A percentile compares a stretch with the other conserved stretches of the same genome.
Conservation (phyloP, 176 grass and related monocot species). For the Aegilops bicornis region DNA sequence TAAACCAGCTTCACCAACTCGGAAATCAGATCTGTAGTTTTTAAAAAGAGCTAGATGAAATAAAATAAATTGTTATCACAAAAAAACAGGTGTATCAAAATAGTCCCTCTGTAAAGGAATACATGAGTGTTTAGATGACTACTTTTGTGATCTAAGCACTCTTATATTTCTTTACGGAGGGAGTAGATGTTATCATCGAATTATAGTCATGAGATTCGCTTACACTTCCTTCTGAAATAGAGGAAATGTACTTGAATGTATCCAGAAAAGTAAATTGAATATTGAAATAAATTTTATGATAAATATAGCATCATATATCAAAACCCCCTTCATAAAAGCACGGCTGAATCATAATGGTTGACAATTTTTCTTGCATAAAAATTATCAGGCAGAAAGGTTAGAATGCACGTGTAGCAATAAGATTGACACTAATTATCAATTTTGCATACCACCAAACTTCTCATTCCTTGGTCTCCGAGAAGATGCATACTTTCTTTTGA, state of each 20-base stretch:
- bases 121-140: background rate
- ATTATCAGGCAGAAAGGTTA: no score
- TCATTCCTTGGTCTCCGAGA: no score
- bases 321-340: no score
- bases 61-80: slow-evolving; percentile 44
- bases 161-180: no score
- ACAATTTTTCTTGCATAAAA: no score
- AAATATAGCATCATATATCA: background rate
- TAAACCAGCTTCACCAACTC: slow-evolving; percentile 74
- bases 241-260: background rate
- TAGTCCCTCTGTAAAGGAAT: slow-evolving; percentile 7
- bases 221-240: slow-evolving; percentile 78
- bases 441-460: no score
- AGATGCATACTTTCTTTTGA: no score
- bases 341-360: no score
- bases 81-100: slow-evolving; percentile 68
- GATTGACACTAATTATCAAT: no score
- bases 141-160: slow-evolving; percentile 6
- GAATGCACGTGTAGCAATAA: no score
- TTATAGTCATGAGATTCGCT: slow-evolving; percentile 93
- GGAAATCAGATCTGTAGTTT: slow-evolving; percentile 72
- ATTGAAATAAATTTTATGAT: background rate
- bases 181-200: slow-evolving; percentile 38
- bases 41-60: slow-evolving; percentile 94
- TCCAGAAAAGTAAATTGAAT: background rate